Evolutionary conservation across 352 stramenopile genomes (phyloP).

Genomic region (Thalassiosira mediterranea): DNA sequence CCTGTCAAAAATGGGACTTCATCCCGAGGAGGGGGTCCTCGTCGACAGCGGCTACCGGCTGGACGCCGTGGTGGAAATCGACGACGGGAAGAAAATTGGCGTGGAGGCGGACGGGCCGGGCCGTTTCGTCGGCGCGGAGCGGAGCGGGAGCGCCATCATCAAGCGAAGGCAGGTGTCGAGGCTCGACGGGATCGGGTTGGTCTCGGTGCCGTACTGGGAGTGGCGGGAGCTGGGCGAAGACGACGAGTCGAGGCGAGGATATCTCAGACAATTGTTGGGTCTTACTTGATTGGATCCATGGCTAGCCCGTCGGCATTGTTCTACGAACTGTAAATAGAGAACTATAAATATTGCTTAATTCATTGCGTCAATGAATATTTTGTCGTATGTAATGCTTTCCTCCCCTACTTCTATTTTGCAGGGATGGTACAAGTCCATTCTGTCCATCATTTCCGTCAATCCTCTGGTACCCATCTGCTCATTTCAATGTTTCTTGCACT

Average conservation of each 20-base stretch:
- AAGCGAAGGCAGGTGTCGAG: conserved; percentile 33
- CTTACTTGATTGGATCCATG: too few relatives aligned
- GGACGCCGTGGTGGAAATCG: conserved; percentile 12
- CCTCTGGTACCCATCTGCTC: too few relatives aligned
- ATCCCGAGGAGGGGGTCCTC: conserved; percentile 10
- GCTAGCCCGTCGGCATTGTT: too few relatives aligned
- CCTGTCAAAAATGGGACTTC: conserved; percentile 8
- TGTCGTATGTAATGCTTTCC: too few relatives aligned
- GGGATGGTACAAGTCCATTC: too few relatives aligned
- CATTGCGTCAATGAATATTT: too few relatives aligned
- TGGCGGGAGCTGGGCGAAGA: conserved; percentile 23
- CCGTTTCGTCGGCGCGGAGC: conserved; percentile 7
- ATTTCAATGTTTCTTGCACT: too few relatives aligned
- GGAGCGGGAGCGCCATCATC: conserved; percentile 19
- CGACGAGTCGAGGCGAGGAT: conserved; percentile 25
- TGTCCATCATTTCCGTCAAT: too few relatives aligned
- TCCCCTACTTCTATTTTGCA: too few relatives aligned
- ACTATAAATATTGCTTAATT: too few relatives aligned
- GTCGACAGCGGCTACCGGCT: conserved; percentile 14
- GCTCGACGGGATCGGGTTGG: conserved; percentile 34
- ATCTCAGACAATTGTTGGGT: conserved; percentile 19
- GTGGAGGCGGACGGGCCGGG: conserved; percentile 17
- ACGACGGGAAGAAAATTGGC: conserved; percentile 7
- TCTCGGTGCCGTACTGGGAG: conserved; percentile 52
- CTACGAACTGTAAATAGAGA: too few relatives aligned